A percentile compares a stretch with the other conserved stretches of the same genome.
Conservation (phyloP, 2,329 filamentous ascomycete species). For the Beauveria asiatica region DNA sequence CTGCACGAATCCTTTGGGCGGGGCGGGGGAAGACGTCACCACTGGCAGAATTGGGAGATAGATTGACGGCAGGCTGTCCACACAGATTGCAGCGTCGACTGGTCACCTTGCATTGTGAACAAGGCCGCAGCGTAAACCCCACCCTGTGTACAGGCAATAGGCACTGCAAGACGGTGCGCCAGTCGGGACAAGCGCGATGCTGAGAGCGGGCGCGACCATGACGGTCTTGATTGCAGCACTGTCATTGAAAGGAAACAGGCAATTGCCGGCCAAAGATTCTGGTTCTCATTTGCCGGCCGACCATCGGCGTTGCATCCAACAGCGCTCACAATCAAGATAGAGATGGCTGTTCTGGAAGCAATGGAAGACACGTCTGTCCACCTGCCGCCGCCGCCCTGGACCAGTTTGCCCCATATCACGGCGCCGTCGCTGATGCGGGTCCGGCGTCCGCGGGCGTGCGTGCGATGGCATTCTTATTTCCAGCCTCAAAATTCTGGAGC, state of each 20-base stretch:
- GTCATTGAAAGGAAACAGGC: not conserved
- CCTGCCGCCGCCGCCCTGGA: not conserved
- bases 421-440: not conserved
- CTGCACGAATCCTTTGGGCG: not conserved
- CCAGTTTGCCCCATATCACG: not conserved
- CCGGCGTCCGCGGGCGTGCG: conserved; percentile 6
- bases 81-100: not conserved
- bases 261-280: not conserved
- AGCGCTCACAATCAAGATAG: not conserved
- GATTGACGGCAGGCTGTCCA: conserved; percentile 4
- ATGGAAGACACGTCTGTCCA: not conserved
- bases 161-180: not conserved
- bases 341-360: not conserved
- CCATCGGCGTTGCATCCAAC: not conserved
- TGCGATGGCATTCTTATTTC: not conserved
- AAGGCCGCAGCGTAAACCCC: not conserved
- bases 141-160: not conserved
- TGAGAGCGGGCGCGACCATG: not conserved
- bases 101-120: not conserved
- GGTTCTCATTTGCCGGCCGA: not conserved
- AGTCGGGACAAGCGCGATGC: not conserved
- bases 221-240: not conserved
- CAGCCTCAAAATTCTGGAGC: not conserved
- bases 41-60: not conserved
- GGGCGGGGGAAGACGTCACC: not conserved